Evolutionary conservation across 2,329 filamentous ascomycete genomes (phyloP), one percentile per base, ranked within the genome.

Genomic region (Aspergillaceae sp.): DNA sequence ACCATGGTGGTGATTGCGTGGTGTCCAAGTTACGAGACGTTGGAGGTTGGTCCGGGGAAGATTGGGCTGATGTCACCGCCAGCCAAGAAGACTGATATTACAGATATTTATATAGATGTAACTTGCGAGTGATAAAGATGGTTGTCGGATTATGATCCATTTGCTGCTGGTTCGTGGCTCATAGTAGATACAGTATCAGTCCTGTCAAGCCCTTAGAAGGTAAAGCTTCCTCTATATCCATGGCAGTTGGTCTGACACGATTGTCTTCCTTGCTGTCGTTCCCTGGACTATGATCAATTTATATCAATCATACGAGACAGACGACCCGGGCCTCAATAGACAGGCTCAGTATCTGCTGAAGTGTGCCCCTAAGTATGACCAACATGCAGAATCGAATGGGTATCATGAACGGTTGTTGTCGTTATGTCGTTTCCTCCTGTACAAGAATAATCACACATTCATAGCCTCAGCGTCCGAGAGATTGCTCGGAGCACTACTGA

Each of bases 1-100:
- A 91, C 90, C 92, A 97, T 97, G 45, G 40, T 61, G 59, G 48
- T 40, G 42, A 41, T 37, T 50, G 37, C 19, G 43, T 49, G 47
- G 30, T 48, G 42, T 40, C 34, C 28, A 41, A 48, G 47, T 45
- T 52, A 50, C 46, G 46, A 51, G 19, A 19, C 19, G 55, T 42
- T 41, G 44, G 53, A 43, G 50, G 43, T 44, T 45, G 48, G 40
- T 27, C 27, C 26, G n/a, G 37, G 44, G 46, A 32, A 41, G 26
- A 27, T 40, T 30, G 40, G 42, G 44, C 35, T 53, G 52, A 46
- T 49, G 48, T 49, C 48, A 49, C 46, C 28, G 46, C 37, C 4
- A 29, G 10, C 43, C 40, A 43, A 33, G 37, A 35, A 34, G 27
- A 10, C 27, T 29, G 19, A 19, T 19, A 19, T 19, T 19, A 19